Evolutionary conservation across 2,329 filamentous ascomycete genomes (phyloP), one percentile per base, ranked within the genome.

Genomic region (Ustulina deusta): DNA sequence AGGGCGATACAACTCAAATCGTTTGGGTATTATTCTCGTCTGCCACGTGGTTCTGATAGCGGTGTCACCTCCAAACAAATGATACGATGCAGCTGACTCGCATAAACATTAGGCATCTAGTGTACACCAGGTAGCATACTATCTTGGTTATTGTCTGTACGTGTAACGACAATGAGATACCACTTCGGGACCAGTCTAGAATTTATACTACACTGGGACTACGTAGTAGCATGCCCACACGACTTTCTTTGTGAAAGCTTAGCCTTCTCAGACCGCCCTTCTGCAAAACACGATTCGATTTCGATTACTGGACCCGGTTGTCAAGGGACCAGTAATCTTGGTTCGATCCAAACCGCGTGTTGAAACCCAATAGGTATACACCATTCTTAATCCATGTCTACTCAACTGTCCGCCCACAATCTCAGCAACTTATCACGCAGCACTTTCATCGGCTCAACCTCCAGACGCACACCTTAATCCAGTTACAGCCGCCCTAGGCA

Each of bases 21-120:
- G 40, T 40, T 36, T n/a, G 29, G 51, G 13, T 36, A 34, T 42
- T 22, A 38, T 54, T 46, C 52, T 51, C 29, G 52, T 46, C 48
- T 49, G 55, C 52, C 59, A 55, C 59, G 20, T 20, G 20, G 20
- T 48, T 48, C 25, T n/a, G 42, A 48, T 22, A 48, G 44, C 20
- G 20, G 10, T 13, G n/a, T 48, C 20, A 25, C 44, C 4, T 9
- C 20, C 10, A 40, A 11, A 17, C 40, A 27, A 15, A 51, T 32
- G 20, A 25, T n/a, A 44, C 49, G 9, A 46, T 55, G 29, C 38
- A 46, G 40, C 32, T 63, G 20, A 63, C 40, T 49, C 22, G 36
- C 59, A 40, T 42, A 44, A 27, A 15, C n/a, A 54, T 5, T 13
- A 29, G 15, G 25, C 15, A 51, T 27, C 46, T 49, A 49, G 44